Evolutionary conservation across 176 grass and related monocot genomes (phyloP).

Genomic region (Carex pumila): DNA sequence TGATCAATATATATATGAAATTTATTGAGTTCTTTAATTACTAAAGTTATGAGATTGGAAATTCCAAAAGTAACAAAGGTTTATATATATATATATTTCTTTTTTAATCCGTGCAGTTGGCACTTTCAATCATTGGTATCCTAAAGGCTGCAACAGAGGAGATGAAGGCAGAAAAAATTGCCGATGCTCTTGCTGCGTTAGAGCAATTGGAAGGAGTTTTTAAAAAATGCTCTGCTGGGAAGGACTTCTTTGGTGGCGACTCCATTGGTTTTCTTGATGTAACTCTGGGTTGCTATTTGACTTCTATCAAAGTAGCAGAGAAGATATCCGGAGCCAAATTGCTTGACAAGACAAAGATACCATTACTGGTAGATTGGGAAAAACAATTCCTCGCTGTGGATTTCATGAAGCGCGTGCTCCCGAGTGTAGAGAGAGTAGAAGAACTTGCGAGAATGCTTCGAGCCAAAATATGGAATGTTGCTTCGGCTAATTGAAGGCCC

Average conservation of each 20-base stretch:
- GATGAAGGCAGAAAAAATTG: too few relatives aligned
- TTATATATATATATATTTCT: background rate
- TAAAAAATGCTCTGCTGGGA: too few relatives aligned
- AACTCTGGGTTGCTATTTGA: too few relatives aligned
- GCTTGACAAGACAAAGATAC: slow-evolving; percentile 27
- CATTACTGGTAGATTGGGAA: slow-evolving; percentile 30
- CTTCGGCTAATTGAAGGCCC: background rate
- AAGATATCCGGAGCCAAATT: slow-evolving; percentile 19
- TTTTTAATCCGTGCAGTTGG: background rate
- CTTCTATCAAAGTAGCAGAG: slow-evolving; percentile 19
- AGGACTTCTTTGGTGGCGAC: too few relatives aligned
- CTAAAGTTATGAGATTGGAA: too few relatives aligned
- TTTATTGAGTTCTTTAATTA: background rate
- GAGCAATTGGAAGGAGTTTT: too few relatives aligned
- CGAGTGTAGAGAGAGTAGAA: slow-evolving; percentile 7
- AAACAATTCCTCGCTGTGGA: slow-evolving; percentile 29
- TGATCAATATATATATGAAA: too few relatives aligned
- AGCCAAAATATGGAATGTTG: slow-evolving; percentile 15
- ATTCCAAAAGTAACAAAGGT: too few relatives aligned
- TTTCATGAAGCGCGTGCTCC: slow-evolving; percentile 30
- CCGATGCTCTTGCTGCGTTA: too few relatives aligned
- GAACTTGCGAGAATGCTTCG: slow-evolving; percentile 27
- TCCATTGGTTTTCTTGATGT: too few relatives aligned
- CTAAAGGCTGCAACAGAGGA: too few relatives aligned
- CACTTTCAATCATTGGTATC: too few relatives aligned